A percentile compares a stretch with the other conserved stretches of the same genome.
Evolutionary conservation across 192 early-diverging fungal genomes (phyloP).

Genomic region (Backusella parvicylindrica): DNA sequence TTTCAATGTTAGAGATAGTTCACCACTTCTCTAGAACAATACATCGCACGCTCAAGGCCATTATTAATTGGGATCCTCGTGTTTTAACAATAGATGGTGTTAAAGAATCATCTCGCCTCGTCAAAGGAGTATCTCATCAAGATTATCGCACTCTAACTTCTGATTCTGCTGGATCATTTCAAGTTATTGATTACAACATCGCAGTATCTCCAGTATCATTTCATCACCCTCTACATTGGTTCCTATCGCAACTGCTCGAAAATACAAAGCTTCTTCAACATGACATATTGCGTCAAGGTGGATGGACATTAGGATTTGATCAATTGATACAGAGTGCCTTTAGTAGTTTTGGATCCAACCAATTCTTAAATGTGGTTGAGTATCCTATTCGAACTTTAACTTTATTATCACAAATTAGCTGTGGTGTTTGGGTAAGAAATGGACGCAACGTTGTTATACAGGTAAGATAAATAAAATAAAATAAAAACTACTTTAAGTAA

Average conservation of each 20-base stretch:
- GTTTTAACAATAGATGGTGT: neutral
- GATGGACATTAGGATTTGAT: conserved; percentile 53
- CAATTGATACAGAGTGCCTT: conserved; percentile 56
- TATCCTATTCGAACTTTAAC: conserved; percentile 80
- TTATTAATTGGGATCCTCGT: conserved; percentile 12
- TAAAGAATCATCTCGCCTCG: neutral
- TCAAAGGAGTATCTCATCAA: conserved; percentile 15
- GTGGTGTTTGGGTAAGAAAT: conserved; percentile 94
- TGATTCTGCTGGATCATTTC: conserved; percentile 33
- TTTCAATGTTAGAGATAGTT: neutral
- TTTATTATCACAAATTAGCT: conserved; percentile 85
- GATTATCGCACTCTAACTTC: conserved; percentile 38
- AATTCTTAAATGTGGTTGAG: conserved; percentile 73
- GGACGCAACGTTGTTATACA: conserved; percentile 73
- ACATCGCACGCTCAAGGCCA: conserved; percentile 5
- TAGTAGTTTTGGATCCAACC: conserved; percentile 13
- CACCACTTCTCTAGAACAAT: conserved; percentile 14
- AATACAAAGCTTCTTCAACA: conserved; percentile 61
- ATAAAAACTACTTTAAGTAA: neutral
- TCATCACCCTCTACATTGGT: conserved; percentile 92
- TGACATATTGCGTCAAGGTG: conserved; percentile 46
- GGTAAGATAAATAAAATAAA: conserved; percentile 18
- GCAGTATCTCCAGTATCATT: conserved; percentile 69
- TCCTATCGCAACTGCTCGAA: conserved; percentile 76
- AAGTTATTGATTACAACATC: conserved; percentile 58